phyloP scores from a whole-genome alignment of 495 filamentous ascomycete species.

The Neurospora sp. region DNA sequence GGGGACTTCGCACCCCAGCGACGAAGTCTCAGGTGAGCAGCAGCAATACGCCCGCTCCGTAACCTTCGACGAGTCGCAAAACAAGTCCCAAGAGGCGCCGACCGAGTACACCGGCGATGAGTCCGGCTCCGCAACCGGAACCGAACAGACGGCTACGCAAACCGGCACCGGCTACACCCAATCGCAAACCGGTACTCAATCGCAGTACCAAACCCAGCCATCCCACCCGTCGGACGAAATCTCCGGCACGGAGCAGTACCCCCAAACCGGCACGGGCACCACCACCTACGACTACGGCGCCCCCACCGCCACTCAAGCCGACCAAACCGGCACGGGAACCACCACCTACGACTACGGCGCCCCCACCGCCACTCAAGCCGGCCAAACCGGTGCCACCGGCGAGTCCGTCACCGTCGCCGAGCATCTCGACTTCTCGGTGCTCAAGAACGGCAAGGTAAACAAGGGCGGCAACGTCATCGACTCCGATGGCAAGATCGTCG shows the following conservation, averaged over 20 bases:
- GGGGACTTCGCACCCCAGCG: background rate
- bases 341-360: background rate
- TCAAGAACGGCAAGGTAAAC: constrained; percentile 62
- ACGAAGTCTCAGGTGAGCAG: background rate
- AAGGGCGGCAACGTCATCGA: constrained; percentile 72
- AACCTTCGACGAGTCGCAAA: background rate
- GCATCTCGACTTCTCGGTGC: constrained; percentile 48
- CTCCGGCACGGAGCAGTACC: background rate
- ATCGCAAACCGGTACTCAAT: background rate
- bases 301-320: background rate
- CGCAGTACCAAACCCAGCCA: background rate
- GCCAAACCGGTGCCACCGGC: background rate
- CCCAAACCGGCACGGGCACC: background rate
- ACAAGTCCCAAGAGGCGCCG: background rate
- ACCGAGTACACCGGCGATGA: background rate
- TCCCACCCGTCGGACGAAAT: background rate
- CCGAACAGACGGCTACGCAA: background rate
- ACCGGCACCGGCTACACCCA: background rate
- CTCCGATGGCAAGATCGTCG: constrained; percentile 60
- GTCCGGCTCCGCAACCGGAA: background rate
- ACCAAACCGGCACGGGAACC: background rate
- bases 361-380: background rate
- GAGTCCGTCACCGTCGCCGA: constrained; percentile 11
- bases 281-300: background rate
- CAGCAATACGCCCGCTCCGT: background rate